Base-by-base conservation (phyloP, 306 rosid genomes). In the Cyamopsis tetragonoloba region DNA sequence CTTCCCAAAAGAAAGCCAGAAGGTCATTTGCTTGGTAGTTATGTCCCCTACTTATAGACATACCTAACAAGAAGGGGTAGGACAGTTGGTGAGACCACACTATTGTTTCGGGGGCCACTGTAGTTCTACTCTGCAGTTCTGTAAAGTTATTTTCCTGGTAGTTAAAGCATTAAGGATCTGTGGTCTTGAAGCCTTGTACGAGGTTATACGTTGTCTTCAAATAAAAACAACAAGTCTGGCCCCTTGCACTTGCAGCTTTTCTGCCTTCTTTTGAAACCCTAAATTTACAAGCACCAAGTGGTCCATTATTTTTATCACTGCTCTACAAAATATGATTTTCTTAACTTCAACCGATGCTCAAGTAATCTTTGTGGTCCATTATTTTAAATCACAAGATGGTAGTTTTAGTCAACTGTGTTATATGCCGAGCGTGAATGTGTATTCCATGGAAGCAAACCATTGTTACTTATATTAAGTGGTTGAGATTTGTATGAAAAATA, bases 21-120 rank as follows among this genome's bases (percentile, higher is more conserved):
- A n/a, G 18, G 43, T 68, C 35, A 67, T 22, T 50, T 67, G 53
- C 73, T n/a, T n/a, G n/a, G n/a, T n/a, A n/a, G n/a, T n/a, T 26
- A 11, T 54, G 65, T 68, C 55, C 27, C 55, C 27, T 23, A 37
- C 5, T 15, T 26, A 35, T 58, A 13, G 44, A 30, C 27, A 31
- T 15, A 32, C 26, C 63, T 56, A 26, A 56, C 22, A n/a, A 32
- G 63, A 34, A 58, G 28, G 18, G 18, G n/a, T n/a, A 34, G 17
- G 28, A 34, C 15, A 32, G 63, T 28, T 57, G 64, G 34, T 11
- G 18, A 17, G 4, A 28, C n/a, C n/a, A n/a, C 28, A 31, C 41
- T 7, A 30, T 56, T 7, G 13, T 14, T 56, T 56, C 3, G 62
- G 50, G 62, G 50, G 62, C 28, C 72, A 50, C 4, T 13, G 38